These are phyloP conservation scores for Hylodesmum podocarpum DNA, from an alignment of 306 rosid species.

Conservation along the genomic window DNA sequence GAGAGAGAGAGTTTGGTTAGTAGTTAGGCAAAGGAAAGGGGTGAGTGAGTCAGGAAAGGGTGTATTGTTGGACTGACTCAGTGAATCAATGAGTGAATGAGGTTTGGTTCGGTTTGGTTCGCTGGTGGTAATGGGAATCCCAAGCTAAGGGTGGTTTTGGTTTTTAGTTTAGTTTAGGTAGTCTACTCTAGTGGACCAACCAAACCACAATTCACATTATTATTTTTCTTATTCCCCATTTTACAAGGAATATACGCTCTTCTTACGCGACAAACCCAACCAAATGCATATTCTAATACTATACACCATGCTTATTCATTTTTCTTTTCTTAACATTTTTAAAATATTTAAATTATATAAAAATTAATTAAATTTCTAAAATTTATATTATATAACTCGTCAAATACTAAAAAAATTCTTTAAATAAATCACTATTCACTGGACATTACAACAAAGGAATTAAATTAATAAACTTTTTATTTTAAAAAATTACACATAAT, in stretches of 20 bases:
- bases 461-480: too few relatives aligned
- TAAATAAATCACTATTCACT: too few relatives aligned
- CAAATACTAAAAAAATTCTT: too few relatives aligned
- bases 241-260: neutral
- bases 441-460: too few relatives aligned
- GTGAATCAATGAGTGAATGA: too few relatives aligned
- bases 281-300: neutral
- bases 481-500: too few relatives aligned
- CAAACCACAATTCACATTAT: neutral
- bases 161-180: conserved; percentile 20
- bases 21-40: conserved; percentile 23
- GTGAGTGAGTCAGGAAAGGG: conserved; percentile 12
- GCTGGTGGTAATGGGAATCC: conserved; percentile 18
- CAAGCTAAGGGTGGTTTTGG: conserved; percentile 21
- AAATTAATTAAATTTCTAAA: too few relatives aligned
- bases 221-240: neutral
- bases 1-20: neutral
- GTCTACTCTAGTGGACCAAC: conserved; percentile 34
- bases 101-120: too few relatives aligned
- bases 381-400: too few relatives aligned
- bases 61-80: neutral
- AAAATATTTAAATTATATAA: too few relatives aligned
- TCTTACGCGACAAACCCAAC: neutral
- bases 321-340: too few relatives aligned
- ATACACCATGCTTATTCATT: too few relatives aligned